Evolutionary conservation across 176 grass and related monocot genomes (phyloP), one percentile per base, ranked within the genome.

Genomic region (Poa annua): DNA sequence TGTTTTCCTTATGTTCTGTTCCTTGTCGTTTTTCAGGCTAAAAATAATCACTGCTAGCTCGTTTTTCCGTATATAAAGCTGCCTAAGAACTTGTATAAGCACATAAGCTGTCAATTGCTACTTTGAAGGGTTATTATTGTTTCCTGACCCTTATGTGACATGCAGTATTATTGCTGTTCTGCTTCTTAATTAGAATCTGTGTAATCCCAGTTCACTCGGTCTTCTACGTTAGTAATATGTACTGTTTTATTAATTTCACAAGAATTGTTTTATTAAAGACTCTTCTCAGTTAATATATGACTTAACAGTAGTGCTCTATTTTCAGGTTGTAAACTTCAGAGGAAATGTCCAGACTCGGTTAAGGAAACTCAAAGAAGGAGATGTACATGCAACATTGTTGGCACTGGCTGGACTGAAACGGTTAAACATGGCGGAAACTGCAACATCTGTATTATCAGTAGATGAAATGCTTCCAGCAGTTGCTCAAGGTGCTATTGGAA

Each of bases 391-490:
- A 49, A 99, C 97, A 15, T 81, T 99, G 84, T 81, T 99, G 62
- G 97, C 97, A 29, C 81, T 99, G 69, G 97, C 97, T 77, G 97
- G 97, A 85, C 85, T 99, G 52, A 99, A 96, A 80, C 86, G 97
- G 66, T 72, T 99, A 71, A 90, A 84, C 45, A 90, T 90, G 93
- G 89, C 70, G 0, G 91, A 96, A 77, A 90, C 66, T 75, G 91
- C 89, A 75, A 99, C 97, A 74, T 87, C 87, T 83, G 82, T 92
- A 80, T 63, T 99, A 21, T 84, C 97, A 32, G 83, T 96, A 39
- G 97, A 96, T 51, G 97, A 99, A 85, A 99, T 99, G 97, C 97
- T 99, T 81, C 93, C 97, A 35, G 97, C 97, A 56, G 94, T 99
- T 90, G 97, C 97, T 64, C 97, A 99, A 84, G 97, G 96, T 81